phyloP scores from a whole-genome alignment of 2,329 filamentous ascomycete species.

The Colletotrichum salicis region DNA sequence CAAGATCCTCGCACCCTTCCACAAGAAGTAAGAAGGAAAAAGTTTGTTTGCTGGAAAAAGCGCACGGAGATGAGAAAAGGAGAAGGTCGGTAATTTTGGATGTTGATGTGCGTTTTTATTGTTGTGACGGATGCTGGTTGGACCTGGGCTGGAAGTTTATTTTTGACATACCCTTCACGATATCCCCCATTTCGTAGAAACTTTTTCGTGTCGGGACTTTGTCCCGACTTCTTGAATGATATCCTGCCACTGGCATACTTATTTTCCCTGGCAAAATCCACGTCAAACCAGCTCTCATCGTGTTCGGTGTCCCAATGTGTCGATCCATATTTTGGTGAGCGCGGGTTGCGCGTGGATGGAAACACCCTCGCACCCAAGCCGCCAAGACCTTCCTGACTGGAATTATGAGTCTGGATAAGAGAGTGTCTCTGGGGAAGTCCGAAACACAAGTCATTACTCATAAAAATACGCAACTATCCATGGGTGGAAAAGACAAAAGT shows the following conservation, averaged over 20 bases:
- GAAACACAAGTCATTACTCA: not conserved
- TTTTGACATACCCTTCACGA: constrained; percentile 33
- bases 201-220: not conserved
- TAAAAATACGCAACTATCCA: not conserved
- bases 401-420: not conserved
- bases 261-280: not conserved
- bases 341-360: not conserved
- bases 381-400: not conserved
- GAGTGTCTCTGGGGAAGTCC: not conserved
- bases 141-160: not conserved
- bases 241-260: constrained; percentile 1
- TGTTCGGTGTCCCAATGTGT: not conserved
- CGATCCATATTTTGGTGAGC: not conserved
- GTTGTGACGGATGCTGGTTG: not conserved
- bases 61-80: not conserved
- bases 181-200: constrained; percentile 25
- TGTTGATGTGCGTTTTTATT: not conserved
- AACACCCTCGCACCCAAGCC: not conserved
- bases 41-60: not conserved
- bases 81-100: not conserved
- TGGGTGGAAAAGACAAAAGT: not conserved
- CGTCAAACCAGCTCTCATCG: not conserved
- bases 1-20: constrained; percentile 61
- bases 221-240: not conserved
- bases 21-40: constrained; percentile 52